A percentile compares a stretch with the other conserved stretches of the same genome.
These are phyloP conservation scores for Penicillium roqueforti DNA, from an alignment of 495 filamentous ascomycete genomes.

Conservation along the genomic window DNA sequence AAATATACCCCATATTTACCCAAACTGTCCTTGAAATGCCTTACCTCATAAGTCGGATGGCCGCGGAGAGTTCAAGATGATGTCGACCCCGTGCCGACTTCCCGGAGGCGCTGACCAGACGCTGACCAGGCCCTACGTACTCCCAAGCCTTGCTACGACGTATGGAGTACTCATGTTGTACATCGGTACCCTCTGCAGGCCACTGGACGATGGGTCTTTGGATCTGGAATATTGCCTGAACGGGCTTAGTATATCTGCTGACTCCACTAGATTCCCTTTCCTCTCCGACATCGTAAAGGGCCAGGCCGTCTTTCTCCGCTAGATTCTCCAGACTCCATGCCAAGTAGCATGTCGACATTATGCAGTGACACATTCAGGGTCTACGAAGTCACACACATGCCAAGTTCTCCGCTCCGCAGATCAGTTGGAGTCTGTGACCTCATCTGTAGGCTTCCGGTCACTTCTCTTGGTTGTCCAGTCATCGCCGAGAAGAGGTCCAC, in stretches of 20 bases:
- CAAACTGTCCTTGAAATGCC: background rate
- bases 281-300: background rate
- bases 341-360: background rate
- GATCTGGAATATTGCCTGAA: constrained; percentile 28
- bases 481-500: background rate
- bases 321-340: background rate
- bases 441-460: background rate
- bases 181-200: background rate
- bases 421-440: background rate
- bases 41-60: constrained; percentile 12
- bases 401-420: constrained; percentile 7
- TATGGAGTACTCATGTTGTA: background rate
- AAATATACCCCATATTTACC: background rate
- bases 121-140: background rate
- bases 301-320: background rate
- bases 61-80: constrained; percentile 11
- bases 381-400: background rate
- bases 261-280: background rate
- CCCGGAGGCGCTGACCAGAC: constrained; percentile 6
- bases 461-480: background rate
- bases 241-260: constrained; percentile 12
- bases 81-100: constrained; percentile 22
- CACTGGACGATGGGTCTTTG: too few relatives aligned
- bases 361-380: background rate
- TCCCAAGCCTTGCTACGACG: background rate